phyloP scores from a whole-genome alignment of 148 eudicot genomes.

The Rhododendron vialii region DNA sequence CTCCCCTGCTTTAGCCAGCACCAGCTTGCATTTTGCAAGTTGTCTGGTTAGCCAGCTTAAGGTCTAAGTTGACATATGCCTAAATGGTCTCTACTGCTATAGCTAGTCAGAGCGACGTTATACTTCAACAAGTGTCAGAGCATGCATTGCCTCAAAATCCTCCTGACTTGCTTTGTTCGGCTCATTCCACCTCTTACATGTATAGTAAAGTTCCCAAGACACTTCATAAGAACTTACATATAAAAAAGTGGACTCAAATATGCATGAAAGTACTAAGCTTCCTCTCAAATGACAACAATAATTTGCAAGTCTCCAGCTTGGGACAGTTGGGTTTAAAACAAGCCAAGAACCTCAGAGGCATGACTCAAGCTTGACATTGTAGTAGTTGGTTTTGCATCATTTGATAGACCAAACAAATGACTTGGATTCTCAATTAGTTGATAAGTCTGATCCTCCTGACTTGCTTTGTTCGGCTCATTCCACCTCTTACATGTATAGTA shows the following conservation, averaged over 20 bases:
- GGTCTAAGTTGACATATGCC: not conserved
- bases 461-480: not conserved
- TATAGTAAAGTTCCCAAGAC: not conserved
- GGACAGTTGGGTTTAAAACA: not conserved
- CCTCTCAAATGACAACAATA: not conserved
- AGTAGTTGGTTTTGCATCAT: not conserved
- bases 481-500: not conserved
- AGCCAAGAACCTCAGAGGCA: not conserved
- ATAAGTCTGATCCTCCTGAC: not conserved
- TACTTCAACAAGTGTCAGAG: not conserved
- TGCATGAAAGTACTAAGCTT: not conserved
- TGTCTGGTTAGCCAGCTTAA: not conserved
- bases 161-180: not conserved
- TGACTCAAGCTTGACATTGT: not conserved
- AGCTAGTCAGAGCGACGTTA: not conserved
- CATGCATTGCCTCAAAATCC: not conserved
- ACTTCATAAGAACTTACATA: not conserved
- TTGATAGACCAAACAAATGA: not conserved
- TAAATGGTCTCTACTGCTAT: not conserved
- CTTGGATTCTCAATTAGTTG: not conserved
- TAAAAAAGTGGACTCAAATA: not conserved
- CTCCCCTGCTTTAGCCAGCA: not conserved
- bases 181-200: not conserved
- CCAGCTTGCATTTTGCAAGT: not conserved
- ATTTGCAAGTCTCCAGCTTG: not conserved